Conservation (phyloP, 805 yeast genomes). For the Danielia oregonensis region DNA sequence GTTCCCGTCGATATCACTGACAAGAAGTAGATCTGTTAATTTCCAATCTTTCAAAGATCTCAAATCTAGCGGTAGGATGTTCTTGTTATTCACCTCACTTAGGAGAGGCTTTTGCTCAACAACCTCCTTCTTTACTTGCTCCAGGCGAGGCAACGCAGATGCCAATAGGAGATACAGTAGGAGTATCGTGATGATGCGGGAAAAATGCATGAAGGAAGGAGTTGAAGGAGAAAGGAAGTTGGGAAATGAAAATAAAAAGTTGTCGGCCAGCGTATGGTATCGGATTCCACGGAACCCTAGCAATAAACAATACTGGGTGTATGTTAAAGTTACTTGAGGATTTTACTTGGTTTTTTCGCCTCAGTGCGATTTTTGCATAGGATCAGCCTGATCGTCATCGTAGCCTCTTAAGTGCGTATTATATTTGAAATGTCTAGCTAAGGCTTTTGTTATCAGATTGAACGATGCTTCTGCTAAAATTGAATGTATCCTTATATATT, state of each 20-base stretch:
- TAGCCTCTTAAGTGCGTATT: too few relatives aligned
- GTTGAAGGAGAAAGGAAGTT: background rate
- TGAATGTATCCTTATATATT: too few relatives aligned
- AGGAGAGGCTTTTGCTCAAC: background rate
- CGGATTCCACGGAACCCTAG: too few relatives aligned
- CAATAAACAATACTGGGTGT: too few relatives aligned
- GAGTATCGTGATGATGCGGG: background rate
- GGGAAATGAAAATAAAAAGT: background rate
- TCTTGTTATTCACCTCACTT: constrained; percentile 9
- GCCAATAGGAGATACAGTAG: background rate
- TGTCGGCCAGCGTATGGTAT: background rate
- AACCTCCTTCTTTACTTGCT: background rate
- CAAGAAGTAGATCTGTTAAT: constrained; percentile 57
- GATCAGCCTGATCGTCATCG: too few relatives aligned
- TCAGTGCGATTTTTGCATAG: too few relatives aligned
- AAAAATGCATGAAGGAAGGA: background rate
- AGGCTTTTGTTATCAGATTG: too few relatives aligned
- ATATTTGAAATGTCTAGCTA: too few relatives aligned
- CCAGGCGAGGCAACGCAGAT: background rate
- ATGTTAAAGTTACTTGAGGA: too few relatives aligned
- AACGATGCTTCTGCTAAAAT: too few relatives aligned
- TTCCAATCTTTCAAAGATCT: constrained; percentile 44
- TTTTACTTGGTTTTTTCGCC: too few relatives aligned
- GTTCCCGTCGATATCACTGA: constrained; percentile 84
- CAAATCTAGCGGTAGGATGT: constrained; percentile 31